phyloP scores from a whole-genome alignment of 192 early-diverging fungal genomes.

The Gryganskiella cystojenkinii region DNA sequence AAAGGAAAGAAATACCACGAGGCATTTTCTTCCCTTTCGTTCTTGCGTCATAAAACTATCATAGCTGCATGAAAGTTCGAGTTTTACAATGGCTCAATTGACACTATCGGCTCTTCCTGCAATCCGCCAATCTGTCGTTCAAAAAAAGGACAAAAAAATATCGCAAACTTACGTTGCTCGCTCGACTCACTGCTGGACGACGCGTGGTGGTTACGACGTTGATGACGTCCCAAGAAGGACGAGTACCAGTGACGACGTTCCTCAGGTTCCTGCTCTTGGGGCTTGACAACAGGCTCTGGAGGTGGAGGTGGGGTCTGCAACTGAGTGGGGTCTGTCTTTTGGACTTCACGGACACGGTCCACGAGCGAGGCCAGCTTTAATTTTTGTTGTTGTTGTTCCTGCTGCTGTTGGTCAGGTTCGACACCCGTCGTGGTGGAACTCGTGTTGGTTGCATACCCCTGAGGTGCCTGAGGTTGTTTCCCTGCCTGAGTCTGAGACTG shows the following conservation, averaged over 20 bases:
- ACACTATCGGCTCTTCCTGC: too few relatives aligned
- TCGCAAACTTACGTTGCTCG: too few relatives aligned
- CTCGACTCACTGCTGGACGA: slow-evolving; percentile 8
- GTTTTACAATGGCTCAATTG: too few relatives aligned
- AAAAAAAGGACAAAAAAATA: too few relatives aligned
- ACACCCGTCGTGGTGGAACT: neutral
- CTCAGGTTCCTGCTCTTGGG: neutral
- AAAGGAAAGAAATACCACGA: too few relatives aligned
- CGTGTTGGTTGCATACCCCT: neutral
- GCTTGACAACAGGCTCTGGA: neutral
- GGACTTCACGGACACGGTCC: slow-evolving; percentile 21
- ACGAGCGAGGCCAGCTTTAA: slow-evolving; percentile 17
- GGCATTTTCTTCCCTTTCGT: too few relatives aligned
- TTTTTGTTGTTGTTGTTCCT: neutral
- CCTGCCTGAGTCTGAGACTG: too few relatives aligned
- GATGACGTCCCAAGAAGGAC: slow-evolving; percentile 6
- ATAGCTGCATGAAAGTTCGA: too few relatives aligned
- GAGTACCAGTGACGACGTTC: slow-evolving; percentile 28
- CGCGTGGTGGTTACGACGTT: neutral
- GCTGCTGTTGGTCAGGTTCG: slow-evolving; percentile 14
- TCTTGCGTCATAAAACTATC: too few relatives aligned
- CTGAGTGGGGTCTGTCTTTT: slow-evolving; percentile 13
- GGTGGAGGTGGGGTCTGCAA: neutral
- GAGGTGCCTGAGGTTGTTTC: too few relatives aligned
- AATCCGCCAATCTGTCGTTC: too few relatives aligned